phyloP scores from a whole-genome alignment of 164 flowering plant species.

The Vitis labrusca region DNA sequence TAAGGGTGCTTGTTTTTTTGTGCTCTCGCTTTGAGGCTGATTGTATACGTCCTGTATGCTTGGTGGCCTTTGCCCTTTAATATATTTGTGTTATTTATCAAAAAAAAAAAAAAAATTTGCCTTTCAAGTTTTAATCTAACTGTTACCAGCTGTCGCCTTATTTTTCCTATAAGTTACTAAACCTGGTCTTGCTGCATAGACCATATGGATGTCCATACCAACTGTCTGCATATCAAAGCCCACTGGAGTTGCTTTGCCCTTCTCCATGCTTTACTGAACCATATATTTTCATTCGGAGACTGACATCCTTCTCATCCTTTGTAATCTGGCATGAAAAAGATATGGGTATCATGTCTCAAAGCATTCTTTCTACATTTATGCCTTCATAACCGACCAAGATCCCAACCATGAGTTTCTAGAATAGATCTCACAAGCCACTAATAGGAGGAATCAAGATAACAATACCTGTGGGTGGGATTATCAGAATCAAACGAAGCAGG shows the following conservation, averaged over 20 bases:
- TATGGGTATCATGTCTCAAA: slow-evolving; percentile 74
- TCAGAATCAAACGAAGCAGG: slow-evolving; percentile 97
- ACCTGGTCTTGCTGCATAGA: slow-evolving; percentile 72
- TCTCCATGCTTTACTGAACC: slow-evolving; percentile 84
- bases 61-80: no score
- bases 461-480: slow-evolving; percentile 90
- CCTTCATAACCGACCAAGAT: slow-evolving; percentile 98
- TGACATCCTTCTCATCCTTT: slow-evolving; percentile 92
- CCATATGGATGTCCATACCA: slow-evolving; percentile 91
- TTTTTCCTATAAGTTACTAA: slow-evolving; percentile 58
- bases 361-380: slow-evolving; percentile 73
- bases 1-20: no score
- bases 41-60: no score
- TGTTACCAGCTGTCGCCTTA: slow-evolving; percentile 78
- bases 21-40: no score
- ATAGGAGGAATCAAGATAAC: slow-evolving; percentile 74
- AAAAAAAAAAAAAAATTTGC: no score
- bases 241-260: slow-evolving; percentile 74
- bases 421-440: slow-evolving; percentile 96
- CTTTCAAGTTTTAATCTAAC: slow-evolving; percentile 86
- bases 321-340: slow-evolving; percentile 85
- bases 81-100: no score
- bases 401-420: slow-evolving; percentile 94
- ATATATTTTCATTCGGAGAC: slow-evolving; percentile 82
- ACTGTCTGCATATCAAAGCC: slow-evolving; percentile 90